A percentile compares a stretch with the other conserved stretches of the same genome.
Conservation (phyloP, 345 rosid species). For the Brassica cretica region DNA sequence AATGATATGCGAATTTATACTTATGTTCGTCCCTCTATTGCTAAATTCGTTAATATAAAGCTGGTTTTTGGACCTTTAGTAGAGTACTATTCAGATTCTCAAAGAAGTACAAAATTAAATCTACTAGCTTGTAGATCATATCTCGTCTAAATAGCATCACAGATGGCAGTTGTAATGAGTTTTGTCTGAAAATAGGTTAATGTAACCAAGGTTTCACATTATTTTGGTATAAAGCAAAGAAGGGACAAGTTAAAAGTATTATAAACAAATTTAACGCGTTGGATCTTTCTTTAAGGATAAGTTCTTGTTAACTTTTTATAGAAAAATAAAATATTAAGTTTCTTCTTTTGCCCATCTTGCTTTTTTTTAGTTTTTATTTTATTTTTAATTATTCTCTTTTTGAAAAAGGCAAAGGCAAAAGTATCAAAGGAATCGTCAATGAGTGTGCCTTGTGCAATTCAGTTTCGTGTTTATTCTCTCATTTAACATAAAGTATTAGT, state of each 20-base stretch:
- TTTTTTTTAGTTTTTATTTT: not conserved
- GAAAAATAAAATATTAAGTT: not conserved
- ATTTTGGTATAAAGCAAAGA: not conserved
- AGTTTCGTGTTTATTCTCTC: constrained; percentile 21
- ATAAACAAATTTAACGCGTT: constrained; percentile 19
- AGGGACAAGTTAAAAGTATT: constrained; percentile 10
- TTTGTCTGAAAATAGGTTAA: not conserved
- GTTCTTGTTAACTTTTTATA: not conserved
- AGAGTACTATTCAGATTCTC: not conserved
- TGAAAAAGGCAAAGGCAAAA: constrained; percentile 27
- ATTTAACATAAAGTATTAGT: not conserved
- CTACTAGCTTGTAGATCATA: not conserved
- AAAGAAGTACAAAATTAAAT: not conserved
- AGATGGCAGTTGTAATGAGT: too few species aligned
- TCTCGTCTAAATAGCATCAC: not conserved
- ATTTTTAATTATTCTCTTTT: not conserved
- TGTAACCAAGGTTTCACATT: not conserved
- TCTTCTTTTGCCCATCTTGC: constrained; percentile 33
- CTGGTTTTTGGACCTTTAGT: constrained; percentile 4
- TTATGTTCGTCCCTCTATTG: not conserved
- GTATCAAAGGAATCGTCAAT: constrained; percentile 27
- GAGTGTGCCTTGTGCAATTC: constrained; percentile 34
- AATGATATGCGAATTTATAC: not conserved
- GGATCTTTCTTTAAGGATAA: constrained; percentile 30
- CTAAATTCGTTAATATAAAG: not conserved